Evolutionary conservation across 2,329 filamentous ascomycete species (phyloP), one percentile per base, ranked within the genome.

Genomic region (Penicillium sp.): DNA sequence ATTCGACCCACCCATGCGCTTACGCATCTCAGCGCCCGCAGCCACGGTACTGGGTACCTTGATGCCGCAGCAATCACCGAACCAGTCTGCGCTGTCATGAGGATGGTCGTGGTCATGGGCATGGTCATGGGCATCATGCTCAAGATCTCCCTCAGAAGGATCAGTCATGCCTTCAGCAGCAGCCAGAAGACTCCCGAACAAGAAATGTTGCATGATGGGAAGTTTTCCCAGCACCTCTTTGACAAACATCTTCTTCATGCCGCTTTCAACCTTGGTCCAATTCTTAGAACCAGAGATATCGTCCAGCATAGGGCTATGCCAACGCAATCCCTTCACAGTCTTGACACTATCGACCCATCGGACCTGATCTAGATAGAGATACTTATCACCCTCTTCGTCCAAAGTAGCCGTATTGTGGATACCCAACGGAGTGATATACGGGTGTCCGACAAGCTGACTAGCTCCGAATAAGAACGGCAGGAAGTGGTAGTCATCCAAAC

Each of bases 271-370:
- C 79, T 99, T 99, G 62, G 76, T 78, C 94, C 94, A 99, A 38
- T 82, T 89, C 72, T 90, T 92, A 16, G 93, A 89, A 1, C 90
- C 87, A 4, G 89, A 94, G 62, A 99, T 99, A 72, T 99, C 94
- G 71, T 99, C 94, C 18, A 99, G 84, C 95, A 99, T 97, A 4
- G 95, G 94, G 61, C 88, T 92, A 69, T 99, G 95, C 94, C 94
- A 99, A 43, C 94, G 84, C 58, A 99, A 78, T 1, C 92, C 93
- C 69, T 95, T 91, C 56, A 97, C 92, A 1, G 91, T 96, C 80
- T 99, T 99, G 56, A 96, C 95, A 64, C 87, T 90, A 76, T 97
- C 97, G 56, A 99, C 93, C 75, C 96, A 99, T 50, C 84, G 83
- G 26, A 99, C 90, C 75, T 97, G 94, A 50, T 92, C 89, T 0